Percentiles rank a stretch among this genome's conserved stretches.
Conservation (phyloP, 2,329 filamentous ascomycete species). For the Gaeumannomyces tritici region DNA sequence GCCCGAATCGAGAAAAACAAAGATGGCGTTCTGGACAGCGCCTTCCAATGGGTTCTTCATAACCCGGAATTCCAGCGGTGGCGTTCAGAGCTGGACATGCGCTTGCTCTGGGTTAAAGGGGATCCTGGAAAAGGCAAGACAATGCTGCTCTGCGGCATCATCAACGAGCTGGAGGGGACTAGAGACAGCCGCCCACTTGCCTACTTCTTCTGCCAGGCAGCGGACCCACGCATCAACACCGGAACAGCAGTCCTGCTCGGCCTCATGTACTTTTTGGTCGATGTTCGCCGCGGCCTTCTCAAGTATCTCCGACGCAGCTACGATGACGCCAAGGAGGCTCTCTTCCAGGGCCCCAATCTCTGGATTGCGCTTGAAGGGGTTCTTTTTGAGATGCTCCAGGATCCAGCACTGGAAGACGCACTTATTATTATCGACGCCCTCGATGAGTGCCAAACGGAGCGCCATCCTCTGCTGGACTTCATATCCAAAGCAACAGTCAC, state of each 20-base stretch:
- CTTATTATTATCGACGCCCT: background rate
- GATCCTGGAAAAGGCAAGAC: background rate
- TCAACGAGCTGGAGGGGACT: background rate
- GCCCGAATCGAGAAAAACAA: background rate
- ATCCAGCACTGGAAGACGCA: background rate
- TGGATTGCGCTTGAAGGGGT: background rate
- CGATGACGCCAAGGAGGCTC: background rate
- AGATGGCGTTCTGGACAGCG: background rate
- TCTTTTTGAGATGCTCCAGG: background rate
- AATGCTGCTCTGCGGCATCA: background rate
- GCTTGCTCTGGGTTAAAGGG: background rate
- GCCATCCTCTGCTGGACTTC: constrained; percentile 7
- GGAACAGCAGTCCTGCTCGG: background rate
- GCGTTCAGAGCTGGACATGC: background rate
- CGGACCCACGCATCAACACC: background rate
- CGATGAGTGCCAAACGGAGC: background rate
- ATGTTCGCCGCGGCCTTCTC: background rate
- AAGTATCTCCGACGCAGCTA: background rate
- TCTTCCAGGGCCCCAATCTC: background rate
- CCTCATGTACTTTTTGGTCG: background rate
- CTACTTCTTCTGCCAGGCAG: background rate
- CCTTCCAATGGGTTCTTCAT: background rate
- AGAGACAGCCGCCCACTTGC: background rate
- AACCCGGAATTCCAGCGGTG: background rate
- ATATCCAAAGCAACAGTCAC: constrained; percentile 15